A percentile compares a stretch with the other conserved stretches of the same genome.
These are phyloP conservation scores for Hordeum vulgare DNA, from an alignment of 176 grass and related monocot genomes.

Conservation along the genomic window DNA sequence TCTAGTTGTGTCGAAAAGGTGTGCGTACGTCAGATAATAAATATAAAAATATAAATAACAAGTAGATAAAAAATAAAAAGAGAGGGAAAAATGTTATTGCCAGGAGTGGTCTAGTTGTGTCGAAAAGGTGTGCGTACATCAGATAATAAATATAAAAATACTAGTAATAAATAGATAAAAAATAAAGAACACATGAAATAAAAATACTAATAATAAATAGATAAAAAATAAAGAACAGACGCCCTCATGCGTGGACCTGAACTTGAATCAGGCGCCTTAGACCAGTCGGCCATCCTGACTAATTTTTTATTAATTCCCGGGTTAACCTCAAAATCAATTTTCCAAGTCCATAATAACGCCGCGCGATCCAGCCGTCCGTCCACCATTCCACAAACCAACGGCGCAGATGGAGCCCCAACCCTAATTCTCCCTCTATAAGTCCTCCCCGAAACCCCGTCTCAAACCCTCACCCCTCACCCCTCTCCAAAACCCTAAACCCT, in stretches of 20 bases:
- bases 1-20: too few species aligned
- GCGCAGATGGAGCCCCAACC: slow-evolving; percentile 3
- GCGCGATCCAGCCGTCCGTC: neutral
- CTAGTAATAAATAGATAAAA: neutral
- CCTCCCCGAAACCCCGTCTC: neutral
- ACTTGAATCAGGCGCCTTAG: slow-evolving; percentile 99
- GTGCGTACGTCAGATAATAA: too few species aligned
- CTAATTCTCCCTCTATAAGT: slow-evolving; percentile 27
- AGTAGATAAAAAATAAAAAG: too few species aligned
- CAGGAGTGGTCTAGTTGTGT: too few species aligned
- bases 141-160: too few species aligned
- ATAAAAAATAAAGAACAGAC: neutral
- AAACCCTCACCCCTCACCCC: neutral
- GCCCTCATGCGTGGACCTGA: slow-evolving; percentile 59
- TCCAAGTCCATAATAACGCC: neutral
- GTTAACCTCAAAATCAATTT: accelerated
- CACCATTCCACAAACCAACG: neutral
- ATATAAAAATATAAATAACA: too few species aligned
- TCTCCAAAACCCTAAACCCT: slow-evolving; percentile 38
- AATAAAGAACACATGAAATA: too few species aligned
- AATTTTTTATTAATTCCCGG: too few species aligned
- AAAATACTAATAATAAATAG: too few species aligned
- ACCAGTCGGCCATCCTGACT: slow-evolving; percentile 98
- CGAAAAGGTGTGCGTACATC: too few species aligned
- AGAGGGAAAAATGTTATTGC: too few species aligned